phyloP scores from a whole-genome alignment of 352 stramenopile genomes.

The Phytophthora niederhauseri region DNA sequence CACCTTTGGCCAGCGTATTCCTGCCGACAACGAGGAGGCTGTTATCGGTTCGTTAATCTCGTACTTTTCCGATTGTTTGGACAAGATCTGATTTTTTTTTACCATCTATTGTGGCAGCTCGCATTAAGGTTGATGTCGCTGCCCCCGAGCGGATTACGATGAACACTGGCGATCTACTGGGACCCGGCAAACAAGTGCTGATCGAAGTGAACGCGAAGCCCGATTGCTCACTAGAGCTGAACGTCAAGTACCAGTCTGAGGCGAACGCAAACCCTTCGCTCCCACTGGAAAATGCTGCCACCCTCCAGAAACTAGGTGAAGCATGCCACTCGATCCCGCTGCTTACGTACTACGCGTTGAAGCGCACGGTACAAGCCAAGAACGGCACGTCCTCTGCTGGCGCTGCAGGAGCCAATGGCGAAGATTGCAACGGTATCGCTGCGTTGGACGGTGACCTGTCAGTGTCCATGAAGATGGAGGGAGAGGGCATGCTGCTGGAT shows the following conservation, averaged over 20 bases:
- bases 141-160: conserved; percentile 81
- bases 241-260: conserved; percentile 59
- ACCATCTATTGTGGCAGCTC: conserved; percentile 35
- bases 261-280: conserved; percentile 26
- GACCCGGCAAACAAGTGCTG: conserved; percentile 60
- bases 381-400: conserved; percentile 33
- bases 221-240: conserved; percentile 72
- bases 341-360: conserved; percentile 79
- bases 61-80: background rate
- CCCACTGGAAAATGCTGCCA: conserved; percentile 46
- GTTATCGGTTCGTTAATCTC: conserved; percentile 53
- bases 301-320: conserved; percentile 54
- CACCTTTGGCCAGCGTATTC: conserved; percentile 69
- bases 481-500: conserved; percentile 83
- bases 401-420: conserved; percentile 35
- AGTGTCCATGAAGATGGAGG: conserved; percentile 84
- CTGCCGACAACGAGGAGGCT: conserved; percentile 64
- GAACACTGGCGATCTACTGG: conserved; percentile 69
- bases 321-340: conserved; percentile 81
- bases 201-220: conserved; percentile 71
- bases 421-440: conserved; percentile 80
- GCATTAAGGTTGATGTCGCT: conserved; percentile 84
- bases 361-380: conserved; percentile 56
- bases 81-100: background rate
- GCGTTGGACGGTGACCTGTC: conserved; percentile 75